Evolutionary conservation across 1,284 basidiomycete genomes (phyloP).

Genomic region (Cutaneotrichosporon sp.): DNA sequence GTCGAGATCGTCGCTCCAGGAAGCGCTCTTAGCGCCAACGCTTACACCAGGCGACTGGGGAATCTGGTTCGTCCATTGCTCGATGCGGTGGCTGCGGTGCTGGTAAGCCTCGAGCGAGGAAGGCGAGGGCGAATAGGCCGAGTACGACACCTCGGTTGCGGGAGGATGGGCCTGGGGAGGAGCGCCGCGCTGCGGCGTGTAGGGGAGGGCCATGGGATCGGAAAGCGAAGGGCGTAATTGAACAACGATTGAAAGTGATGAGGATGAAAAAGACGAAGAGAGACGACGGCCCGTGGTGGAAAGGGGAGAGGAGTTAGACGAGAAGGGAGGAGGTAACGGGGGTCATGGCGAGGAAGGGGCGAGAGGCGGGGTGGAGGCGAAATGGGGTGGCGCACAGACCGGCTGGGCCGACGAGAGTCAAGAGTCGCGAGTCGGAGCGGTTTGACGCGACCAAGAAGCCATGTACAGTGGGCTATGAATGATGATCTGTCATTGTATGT

Average conservation of each 20-base stretch:
- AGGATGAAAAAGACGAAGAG: not conserved
- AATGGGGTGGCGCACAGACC: conserved; percentile 3
- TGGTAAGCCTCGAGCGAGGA: conserved; percentile 22
- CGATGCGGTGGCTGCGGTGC: conserved; percentile 15
- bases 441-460: not conserved
- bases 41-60: conserved; percentile 2
- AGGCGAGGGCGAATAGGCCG: conserved; percentile 26
- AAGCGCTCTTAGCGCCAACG: conserved; percentile 4
- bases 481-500: not conserved
- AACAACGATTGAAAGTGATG: not conserved
- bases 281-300: not conserved
- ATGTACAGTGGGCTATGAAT: not conserved
- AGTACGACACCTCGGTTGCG: conserved; percentile 17
- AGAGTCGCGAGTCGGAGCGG: not conserved
- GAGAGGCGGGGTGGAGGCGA: not conserved
- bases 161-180: not conserved
- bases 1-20: conserved; percentile 5
- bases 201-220: not conserved
- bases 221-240: not conserved
- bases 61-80: conserved; percentile 19
- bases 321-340: not conserved
- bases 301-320: not conserved
- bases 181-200: not conserved
- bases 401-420: not conserved
- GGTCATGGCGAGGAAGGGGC: not conserved